Evolutionary conservation across 805 yeast genomes (phyloP).

Genomic region (Saturnispora gosingensis): DNA sequence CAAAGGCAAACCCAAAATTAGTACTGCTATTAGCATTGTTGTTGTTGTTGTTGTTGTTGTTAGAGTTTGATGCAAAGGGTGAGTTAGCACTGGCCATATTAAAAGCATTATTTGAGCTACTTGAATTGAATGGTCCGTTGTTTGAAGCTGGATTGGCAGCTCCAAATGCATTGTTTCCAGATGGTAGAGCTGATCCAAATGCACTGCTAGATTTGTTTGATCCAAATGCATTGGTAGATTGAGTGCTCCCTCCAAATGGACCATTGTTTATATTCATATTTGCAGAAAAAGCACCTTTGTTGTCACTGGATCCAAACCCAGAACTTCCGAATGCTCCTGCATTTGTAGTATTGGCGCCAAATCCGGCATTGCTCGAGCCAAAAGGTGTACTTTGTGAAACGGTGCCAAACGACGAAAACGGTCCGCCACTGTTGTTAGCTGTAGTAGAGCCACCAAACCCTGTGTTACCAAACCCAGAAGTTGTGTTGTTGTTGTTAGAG

Average conservation of each 20-base stretch:
- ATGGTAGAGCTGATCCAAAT: neutral
- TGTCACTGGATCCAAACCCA: neutral
- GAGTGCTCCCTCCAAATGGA: neutral
- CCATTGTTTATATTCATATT: neutral
- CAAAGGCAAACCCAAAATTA: neutral
- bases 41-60: neutral
- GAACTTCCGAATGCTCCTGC: neutral
- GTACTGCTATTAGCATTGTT: neutral
- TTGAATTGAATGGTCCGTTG: neutral
- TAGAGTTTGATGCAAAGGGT: neutral
- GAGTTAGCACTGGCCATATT: neutral
- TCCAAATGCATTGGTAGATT: neutral
- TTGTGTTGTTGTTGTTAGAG: neutral
- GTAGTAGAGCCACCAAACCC: neutral
- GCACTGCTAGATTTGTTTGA: neutral
- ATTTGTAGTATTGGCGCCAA: neutral
- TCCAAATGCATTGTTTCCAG: neutral
- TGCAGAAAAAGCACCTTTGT: neutral
- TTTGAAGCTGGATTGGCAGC: neutral
- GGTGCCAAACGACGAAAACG: neutral
- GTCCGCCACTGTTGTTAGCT: neutral
- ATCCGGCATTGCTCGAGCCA: neutral
- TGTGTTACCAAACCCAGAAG: neutral
- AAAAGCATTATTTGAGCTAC: slow-evolving; percentile 14
- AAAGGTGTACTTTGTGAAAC: neutral